Percentiles rank a stretch among this genome's conserved stretches.
Evolutionary conservation across 257 asterid genomes (phyloP).

Genomic region (Primulina huaijiensis): DNA sequence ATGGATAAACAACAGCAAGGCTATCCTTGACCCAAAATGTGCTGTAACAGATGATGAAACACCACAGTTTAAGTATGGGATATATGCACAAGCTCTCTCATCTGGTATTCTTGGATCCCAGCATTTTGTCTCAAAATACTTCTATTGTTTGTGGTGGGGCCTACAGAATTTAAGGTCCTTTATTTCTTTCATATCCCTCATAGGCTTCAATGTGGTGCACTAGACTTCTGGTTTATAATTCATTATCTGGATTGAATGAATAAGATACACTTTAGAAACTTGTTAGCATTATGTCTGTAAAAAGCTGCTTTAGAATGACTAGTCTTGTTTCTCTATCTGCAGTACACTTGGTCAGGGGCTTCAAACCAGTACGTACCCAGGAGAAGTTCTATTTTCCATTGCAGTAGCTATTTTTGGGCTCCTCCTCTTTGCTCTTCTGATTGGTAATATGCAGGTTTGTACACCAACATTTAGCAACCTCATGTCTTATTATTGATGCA

Average conservation of each 20-base stretch:
- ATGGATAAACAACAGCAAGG: constrained; percentile 55
- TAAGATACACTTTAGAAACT: not conserved
- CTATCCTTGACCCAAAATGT: constrained; percentile 59
- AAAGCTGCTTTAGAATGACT: constrained; percentile 2
- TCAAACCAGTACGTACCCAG: constrained; percentile 79
- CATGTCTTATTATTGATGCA: not conserved
- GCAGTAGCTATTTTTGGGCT: constrained; percentile 77
- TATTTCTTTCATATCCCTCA: not conserved
- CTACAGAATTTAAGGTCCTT: constrained; percentile 75
- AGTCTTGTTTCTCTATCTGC: constrained; percentile 24
- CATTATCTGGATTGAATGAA: not conserved
- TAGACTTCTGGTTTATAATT: no score
- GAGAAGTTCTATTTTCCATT: constrained; percentile 80
- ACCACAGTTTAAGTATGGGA: constrained; percentile 63
- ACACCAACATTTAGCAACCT: not conserved
- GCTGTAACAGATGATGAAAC: constrained; percentile 34
- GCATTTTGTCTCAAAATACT: constrained; percentile 58
- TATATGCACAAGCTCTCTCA: constrained; percentile 63
- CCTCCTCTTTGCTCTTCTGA: constrained; percentile 89
- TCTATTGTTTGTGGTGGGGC: constrained; percentile 95
- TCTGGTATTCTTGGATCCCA: constrained; percentile 71
- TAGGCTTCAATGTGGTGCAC: constrained; percentile 6
- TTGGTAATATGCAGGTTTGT: constrained; percentile 94
- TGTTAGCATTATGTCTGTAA: not conserved
- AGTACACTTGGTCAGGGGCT: constrained; percentile 99